Conservation (phyloP, 2,329 filamentous ascomycete species). For the Aspergillus chevalieri region DNA sequence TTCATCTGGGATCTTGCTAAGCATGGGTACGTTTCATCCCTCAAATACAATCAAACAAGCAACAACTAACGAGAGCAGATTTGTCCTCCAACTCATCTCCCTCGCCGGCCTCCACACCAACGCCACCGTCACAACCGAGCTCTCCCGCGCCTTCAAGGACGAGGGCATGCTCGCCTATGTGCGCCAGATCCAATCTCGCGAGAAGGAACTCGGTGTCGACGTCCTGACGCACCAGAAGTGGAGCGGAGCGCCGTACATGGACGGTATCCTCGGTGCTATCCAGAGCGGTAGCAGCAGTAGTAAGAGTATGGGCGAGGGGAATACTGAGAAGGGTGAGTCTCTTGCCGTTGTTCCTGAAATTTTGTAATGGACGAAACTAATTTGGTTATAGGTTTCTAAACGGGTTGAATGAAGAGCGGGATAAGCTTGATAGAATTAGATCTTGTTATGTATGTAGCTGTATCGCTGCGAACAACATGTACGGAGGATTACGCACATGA, state of each 20-base stretch:
- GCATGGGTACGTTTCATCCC: slow-evolving; percentile 61
- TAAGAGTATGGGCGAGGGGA: slow-evolving; percentile 91
- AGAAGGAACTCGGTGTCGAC: slow-evolving; percentile 86
- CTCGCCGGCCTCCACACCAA: slow-evolving; percentile 59
- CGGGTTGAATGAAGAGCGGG: too few relatives aligned
- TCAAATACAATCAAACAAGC: neutral
- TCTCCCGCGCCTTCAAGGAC: slow-evolving; percentile 74
- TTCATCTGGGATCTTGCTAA: slow-evolving; percentile 96
- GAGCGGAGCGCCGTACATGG: slow-evolving; percentile 68
- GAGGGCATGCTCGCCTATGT: slow-evolving; percentile 98
- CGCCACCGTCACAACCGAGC: slow-evolving; percentile 62
- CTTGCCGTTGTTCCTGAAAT: neutral
- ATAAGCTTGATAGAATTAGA: too few relatives aligned
- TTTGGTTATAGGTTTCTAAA: neutral
- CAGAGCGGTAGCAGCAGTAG: slow-evolving; percentile 85
- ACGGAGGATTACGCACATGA: too few relatives aligned
- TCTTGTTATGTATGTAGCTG: too few relatives aligned
- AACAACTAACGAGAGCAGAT: slow-evolving; percentile 33
- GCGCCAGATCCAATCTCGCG: slow-evolving; percentile 78
- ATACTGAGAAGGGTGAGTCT: slow-evolving; percentile 60
- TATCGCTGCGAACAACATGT: too few relatives aligned
- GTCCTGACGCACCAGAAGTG: slow-evolving; percentile 90
- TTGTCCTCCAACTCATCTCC: slow-evolving; percentile 59
- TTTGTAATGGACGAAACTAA: neutral
- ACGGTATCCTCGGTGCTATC: slow-evolving; percentile 82